These are phyloP conservation scores for Malassezia sympodialis DNA, from an alignment of 1,284 basidiomycete genomes.

Conservation along the genomic window DNA sequence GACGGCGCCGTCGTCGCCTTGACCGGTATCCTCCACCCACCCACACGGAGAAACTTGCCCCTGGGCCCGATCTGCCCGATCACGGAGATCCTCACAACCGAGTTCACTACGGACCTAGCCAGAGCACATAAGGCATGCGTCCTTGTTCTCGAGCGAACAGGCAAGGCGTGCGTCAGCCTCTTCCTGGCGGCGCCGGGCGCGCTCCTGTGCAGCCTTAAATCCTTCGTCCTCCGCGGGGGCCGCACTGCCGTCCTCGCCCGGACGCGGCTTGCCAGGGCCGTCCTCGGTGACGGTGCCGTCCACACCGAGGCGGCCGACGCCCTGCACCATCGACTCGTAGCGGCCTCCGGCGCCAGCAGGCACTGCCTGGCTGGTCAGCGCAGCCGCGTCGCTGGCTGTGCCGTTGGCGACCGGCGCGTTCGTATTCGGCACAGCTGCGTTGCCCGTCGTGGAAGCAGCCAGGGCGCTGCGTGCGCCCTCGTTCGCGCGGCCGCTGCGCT, in stretches of 20 bases:
- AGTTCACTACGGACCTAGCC: slow-evolving; percentile 17
- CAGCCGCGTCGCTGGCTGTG: background rate
- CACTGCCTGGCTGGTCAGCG: background rate
- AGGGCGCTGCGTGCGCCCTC: background rate
- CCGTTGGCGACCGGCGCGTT: slow-evolving; percentile 11
- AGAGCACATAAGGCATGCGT: slow-evolving; percentile 47
- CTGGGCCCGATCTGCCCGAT: background rate
- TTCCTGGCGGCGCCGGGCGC: slow-evolving; percentile 63
- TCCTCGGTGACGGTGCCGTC: slow-evolving; percentile 41
- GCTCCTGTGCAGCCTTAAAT: slow-evolving; percentile 67
- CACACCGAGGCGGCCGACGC: slow-evolving; percentile 35
- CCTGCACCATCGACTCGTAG: slow-evolving; percentile 17
- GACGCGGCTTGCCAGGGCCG: slow-evolving; percentile 25
- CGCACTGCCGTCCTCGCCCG: slow-evolving; percentile 27
- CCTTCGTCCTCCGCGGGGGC: slow-evolving; percentile 57
- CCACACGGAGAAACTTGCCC: too few species aligned
- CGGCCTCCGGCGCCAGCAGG: slow-evolving; percentile 4
- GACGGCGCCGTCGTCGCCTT: background rate
- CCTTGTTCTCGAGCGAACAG: slow-evolving; percentile 77
- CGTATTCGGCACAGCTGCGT: background rate
- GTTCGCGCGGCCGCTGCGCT: slow-evolving; percentile 3
- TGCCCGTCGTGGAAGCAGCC: background rate
- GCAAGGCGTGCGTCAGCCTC: slow-evolving; percentile 64
- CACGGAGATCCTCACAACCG: background rate
- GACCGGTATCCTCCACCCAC: background rate